Evolutionary conservation across 768 basidiomycete species (phyloP), one percentile per base, ranked within the genome.

Genomic region (Suillus discolor): DNA sequence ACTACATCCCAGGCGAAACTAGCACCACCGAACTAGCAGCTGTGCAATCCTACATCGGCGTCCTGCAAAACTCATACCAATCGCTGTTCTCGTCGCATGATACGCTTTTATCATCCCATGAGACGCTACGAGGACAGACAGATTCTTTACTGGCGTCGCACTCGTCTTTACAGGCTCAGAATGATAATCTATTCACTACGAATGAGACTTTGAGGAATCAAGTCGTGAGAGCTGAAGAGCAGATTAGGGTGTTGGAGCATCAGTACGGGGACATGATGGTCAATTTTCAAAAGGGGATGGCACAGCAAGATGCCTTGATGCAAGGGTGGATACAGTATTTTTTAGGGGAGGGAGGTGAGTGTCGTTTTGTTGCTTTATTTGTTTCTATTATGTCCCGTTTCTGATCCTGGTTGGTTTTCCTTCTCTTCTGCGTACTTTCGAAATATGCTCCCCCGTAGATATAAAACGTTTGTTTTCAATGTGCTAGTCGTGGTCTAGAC

Each of bases 231-330:
- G 78, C 87, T 12, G 84, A 88, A 65, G 75, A 80, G 4, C 86
- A 87, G 60, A 80, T 90, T 67, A 82, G 82, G 31, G 84, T 82
- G 59, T 79, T 91, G 16, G 87, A 89, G 71, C 79, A 79, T 62
- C 86, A 86, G 71, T 90, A 91, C 75, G 85, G 88, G 73, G 86
- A 85, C 64, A 86, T 90, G 76, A 86, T 92, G 82, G 88, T 89
- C 71, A 82, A 84, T 69, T 89, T 90, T 73, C 90, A 90, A 77
- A 79, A 85, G 66, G 87, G 86, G 69, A 86, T 89, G 86, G 91
- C 90, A 38, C 89, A 93, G 77, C 93, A 94, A 80, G 94, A 96
- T 70, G 87, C 86, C 47, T 75, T 94, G 63, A 89, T 93, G 86
- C 90, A 93, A 78, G 87, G 85, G 70, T 73, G 94, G 66, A 89